Conservation (phyloP, 2,329 filamentous ascomycete species). For the Ophiostoma perfectum region DNA sequence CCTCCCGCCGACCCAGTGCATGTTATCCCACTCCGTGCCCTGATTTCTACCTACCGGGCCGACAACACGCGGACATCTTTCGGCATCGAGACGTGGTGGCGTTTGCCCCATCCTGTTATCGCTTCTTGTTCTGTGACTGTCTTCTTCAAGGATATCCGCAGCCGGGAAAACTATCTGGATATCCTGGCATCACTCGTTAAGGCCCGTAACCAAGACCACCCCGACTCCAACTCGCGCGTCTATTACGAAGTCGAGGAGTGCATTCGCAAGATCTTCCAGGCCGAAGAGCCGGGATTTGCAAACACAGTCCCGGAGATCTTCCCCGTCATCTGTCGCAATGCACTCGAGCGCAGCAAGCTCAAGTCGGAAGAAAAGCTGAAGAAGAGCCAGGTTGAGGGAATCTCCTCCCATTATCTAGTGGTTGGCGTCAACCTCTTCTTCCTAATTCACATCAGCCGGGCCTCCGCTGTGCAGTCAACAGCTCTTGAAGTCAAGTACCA, state of each 20-base stretch:
- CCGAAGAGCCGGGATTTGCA: slow-evolving; percentile 39
- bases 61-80: slow-evolving; percentile 45
- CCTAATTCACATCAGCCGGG: slow-evolving; percentile 46
- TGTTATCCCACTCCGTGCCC: slow-evolving; percentile 45
- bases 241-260: slow-evolving; percentile 44
- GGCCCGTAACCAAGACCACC: slow-evolving; percentile 31
- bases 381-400: slow-evolving; percentile 42
- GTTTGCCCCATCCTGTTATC: slow-evolving; percentile 40
- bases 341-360: slow-evolving; percentile 33
- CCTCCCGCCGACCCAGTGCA: slow-evolving; percentile 34
- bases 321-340: slow-evolving; percentile 47
- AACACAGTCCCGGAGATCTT: slow-evolving; percentile 43
- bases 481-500: slow-evolving; percentile 44
- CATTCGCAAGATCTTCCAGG: slow-evolving; percentile 44
- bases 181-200: slow-evolving; percentile 39
- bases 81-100: slow-evolving; percentile 55
- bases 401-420: slow-evolving; percentile 52
- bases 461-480: slow-evolving; percentile 41
- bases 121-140: slow-evolving; percentile 45
- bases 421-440: slow-evolving; percentile 51
- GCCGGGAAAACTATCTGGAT: slow-evolving; percentile 47
- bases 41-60: slow-evolving; percentile 50
- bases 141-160: slow-evolving; percentile 45
- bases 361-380: slow-evolving; percentile 41
- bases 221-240: slow-evolving; percentile 36